These are phyloP conservation scores for Aureobasidium sp. DNA, from an alignment of 2,329 filamentous ascomycete species.

Conservation along the genomic window DNA sequence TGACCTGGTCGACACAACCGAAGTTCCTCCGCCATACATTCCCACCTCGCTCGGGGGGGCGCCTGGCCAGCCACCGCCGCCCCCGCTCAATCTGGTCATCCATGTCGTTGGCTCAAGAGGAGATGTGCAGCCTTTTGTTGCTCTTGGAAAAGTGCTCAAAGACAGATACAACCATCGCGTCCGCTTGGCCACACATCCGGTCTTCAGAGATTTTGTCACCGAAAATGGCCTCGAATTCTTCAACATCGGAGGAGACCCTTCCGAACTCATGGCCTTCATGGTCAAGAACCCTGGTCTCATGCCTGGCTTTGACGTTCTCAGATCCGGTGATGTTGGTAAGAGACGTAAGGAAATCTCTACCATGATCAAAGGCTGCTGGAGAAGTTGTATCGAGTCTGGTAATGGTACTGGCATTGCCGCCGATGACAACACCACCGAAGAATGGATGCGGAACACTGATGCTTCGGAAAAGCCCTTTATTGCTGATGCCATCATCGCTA, in stretches of 20 bases:
- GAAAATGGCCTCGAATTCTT: conserved; percentile 70
- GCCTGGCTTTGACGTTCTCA: conserved; percentile 23
- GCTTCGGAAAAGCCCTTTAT: conserved; percentile 57
- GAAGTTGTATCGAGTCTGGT: conserved; percentile 23
- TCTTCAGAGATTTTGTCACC: conserved; percentile 61
- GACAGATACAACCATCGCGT: conserved; percentile 63
- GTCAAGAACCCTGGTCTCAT: conserved; percentile 30
- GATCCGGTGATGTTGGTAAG: conserved; percentile 24
- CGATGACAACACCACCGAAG: conserved; percentile 25
- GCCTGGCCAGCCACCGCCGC: conserved; percentile 49
- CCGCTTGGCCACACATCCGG: conserved; percentile 64
- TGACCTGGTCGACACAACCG: conserved; percentile 37
- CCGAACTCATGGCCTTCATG: conserved; percentile 56
- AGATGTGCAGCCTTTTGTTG: conserved; percentile 70
- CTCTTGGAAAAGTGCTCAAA: conserved; percentile 58
- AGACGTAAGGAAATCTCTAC: conserved; percentile 21
- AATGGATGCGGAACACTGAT: conserved; percentile 23
- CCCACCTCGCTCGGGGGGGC: conserved; percentile 64
- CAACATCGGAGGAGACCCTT: conserved; percentile 67
- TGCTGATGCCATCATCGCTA: conserved; percentile 74
- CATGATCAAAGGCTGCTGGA: conserved; percentile 27
- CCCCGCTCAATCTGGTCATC: conserved; percentile 60
- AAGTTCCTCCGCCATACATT: conserved; percentile 62
- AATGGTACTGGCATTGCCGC: conserved; percentile 24
- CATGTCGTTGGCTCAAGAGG: conserved; percentile 69